phyloP scores from a whole-genome alignment of 306 rosid genomes.

The Prunus mongolica region DNA sequence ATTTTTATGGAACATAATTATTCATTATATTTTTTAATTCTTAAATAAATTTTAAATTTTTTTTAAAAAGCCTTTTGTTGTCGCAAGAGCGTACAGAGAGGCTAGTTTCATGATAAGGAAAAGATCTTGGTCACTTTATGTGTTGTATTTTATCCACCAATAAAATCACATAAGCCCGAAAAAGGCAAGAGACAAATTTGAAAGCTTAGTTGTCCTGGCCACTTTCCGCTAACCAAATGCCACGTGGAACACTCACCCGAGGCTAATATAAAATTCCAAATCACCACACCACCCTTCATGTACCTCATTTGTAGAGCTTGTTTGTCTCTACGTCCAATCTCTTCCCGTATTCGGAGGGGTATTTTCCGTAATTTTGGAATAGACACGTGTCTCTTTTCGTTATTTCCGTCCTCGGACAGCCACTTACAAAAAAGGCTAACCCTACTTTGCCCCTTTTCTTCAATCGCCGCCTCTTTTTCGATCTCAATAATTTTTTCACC shows the following conservation, averaged over 20 bases:
- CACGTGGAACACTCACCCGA: slow-evolving; percentile 30
- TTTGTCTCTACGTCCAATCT: slow-evolving; percentile 19
- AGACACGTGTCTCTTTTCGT: slow-evolving; percentile 51
- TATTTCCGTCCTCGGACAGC: slow-evolving; percentile 29
- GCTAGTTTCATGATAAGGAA: not conserved
- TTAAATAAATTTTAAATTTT: too few relatives aligned
- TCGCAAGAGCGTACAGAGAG: rapidly evolving
- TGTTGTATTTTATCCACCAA: not conserved
- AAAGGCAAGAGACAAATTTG: not conserved
- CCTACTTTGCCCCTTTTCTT: slow-evolving; percentile 53
- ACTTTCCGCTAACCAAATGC: not conserved
- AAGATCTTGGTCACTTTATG: not conserved
- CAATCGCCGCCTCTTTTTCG: slow-evolving; percentile 52
- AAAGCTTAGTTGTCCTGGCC: not conserved
- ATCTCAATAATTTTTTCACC: slow-evolving; percentile 30
- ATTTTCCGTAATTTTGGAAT: slow-evolving; percentile 33
- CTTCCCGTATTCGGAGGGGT: slow-evolving; percentile 27
- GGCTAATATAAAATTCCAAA: slow-evolving; percentile 23
- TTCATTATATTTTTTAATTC: too few relatives aligned
- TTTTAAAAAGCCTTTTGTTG: too few relatives aligned
- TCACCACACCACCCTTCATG: slow-evolving; percentile 27
- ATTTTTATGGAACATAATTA: too few relatives aligned
- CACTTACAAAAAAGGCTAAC: slow-evolving; percentile 35
- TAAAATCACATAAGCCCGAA: not conserved
- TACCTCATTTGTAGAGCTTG: slow-evolving; percentile 30